Conservation (phyloP, 176 grass and related monocot genomes). For the Panicum miliaceum region DNA sequence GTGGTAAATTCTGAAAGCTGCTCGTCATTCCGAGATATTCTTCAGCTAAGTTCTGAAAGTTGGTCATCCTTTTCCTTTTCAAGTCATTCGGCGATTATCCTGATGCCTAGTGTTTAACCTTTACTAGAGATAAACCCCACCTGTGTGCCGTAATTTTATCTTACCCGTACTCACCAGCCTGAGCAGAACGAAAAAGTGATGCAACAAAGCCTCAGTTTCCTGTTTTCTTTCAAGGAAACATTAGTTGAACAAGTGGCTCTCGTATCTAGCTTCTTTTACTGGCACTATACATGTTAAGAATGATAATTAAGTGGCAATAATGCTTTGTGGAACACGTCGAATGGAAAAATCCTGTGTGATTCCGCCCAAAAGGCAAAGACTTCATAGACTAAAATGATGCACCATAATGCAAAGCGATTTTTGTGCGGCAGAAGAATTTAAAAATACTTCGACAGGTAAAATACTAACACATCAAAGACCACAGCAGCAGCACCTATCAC, state of each 20-base stretch:
- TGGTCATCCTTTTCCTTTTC: constrained; percentile 3
- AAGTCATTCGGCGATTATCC: not conserved
- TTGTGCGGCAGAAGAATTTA: not conserved
- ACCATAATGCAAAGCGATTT: not conserved
- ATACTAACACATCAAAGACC: not conserved
- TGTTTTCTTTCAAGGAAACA: not conserved
- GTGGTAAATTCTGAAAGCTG: not conserved
- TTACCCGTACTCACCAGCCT: not conserved
- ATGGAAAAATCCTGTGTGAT: not conserved
- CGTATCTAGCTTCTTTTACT: not conserved
- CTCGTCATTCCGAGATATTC: not conserved
- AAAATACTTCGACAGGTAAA: not conserved
- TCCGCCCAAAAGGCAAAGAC: constrained; percentile 27
- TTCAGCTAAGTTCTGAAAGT: not conserved
- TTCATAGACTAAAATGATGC: not conserved
- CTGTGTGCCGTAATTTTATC: not conserved
- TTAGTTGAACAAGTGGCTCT: not conserved
- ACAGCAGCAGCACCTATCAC: not conserved
- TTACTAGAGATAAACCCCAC: not conserved
- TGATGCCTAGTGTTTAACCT: not conserved
- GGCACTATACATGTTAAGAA: not conserved
- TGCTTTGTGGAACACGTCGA: not conserved
- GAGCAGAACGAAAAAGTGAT: not conserved
- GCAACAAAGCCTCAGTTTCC: not conserved
- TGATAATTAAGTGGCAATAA: not conserved